Evolutionary conservation across 2,329 filamentous ascomycete genomes (phyloP).

Genomic region (Fusarium sp.): DNA sequence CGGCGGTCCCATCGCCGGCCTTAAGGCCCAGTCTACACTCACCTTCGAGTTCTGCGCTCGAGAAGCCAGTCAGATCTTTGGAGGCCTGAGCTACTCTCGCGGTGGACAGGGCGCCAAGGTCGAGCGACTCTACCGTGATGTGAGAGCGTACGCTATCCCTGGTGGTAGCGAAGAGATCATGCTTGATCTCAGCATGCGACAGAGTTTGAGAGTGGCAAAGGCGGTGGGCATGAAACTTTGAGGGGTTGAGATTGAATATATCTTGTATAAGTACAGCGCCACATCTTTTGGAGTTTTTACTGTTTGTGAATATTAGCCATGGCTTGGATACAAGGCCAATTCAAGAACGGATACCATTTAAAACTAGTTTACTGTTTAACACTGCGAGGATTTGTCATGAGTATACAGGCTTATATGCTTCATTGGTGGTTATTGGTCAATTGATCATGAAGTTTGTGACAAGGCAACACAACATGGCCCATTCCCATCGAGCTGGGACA

Average conservation of each 20-base stretch:
- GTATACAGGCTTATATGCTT: not conserved
- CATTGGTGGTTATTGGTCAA: slow-evolving; percentile 9
- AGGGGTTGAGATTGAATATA: slow-evolving; percentile 17
- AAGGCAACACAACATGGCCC: not conserved
- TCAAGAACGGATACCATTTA: slow-evolving; percentile 21
- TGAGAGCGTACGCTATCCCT: slow-evolving; percentile 94
- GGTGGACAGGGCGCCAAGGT: slow-evolving; percentile 96
- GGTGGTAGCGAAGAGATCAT: slow-evolving; percentile 98
- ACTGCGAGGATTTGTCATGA: not conserved
- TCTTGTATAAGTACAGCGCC: slow-evolving; percentile 27
- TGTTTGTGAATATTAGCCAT: slow-evolving; percentile 8
- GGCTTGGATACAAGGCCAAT: slow-evolving; percentile 1
- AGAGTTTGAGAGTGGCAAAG: slow-evolving; percentile 89
- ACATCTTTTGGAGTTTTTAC: slow-evolving; percentile 24
- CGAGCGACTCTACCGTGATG: slow-evolving; percentile 93
- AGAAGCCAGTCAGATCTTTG: slow-evolving; percentile 97
- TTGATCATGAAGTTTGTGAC: slow-evolving; percentile 2
- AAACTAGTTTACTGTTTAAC: not conserved
- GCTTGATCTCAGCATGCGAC: slow-evolving; percentile 94
- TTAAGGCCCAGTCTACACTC: slow-evolving; percentile 93
- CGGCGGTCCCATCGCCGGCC: slow-evolving; percentile 89
- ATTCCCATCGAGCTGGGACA: not conserved
- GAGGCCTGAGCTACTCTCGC: slow-evolving; percentile 89
- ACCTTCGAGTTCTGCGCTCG: slow-evolving; percentile 98
- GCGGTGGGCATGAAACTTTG: slow-evolving; percentile 96